Base-by-base conservation (phyloP, 192 early-diverging fungal species). In the Backusella luteola region DNA sequence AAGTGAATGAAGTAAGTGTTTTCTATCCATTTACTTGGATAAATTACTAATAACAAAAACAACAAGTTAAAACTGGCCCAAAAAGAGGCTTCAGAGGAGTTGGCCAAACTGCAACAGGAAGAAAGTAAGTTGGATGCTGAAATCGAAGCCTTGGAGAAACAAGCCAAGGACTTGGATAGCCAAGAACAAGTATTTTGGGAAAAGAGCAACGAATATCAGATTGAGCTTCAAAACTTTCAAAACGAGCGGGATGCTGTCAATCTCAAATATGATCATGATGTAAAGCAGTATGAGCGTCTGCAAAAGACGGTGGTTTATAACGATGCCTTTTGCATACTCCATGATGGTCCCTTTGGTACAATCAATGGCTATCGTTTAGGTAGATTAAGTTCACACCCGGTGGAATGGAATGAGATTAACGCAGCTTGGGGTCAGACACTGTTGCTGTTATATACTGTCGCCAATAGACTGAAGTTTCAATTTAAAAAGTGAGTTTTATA, bases 381-480 rank as follows among this genome's bases (percentile, higher is more conserved):
- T 21, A 88, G 94, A 29, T 86, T 96, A 12, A 88, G 91, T 11
- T 84, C 85, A 6, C 89, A 94, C 76, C 88, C 86, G 39, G 88
- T 99, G 36, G 96, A 97, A 44, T 99, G 97, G 97, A 86, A 83
- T 29, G 97, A 99, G 84, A 96, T 99, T 71, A 99, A 99, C 84
- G 96, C 97, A 0, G 97, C 94, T 1, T 93, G 96, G 93, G 97
- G 97, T 21, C 96, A 97, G 76, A 88, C 94, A 6, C 73, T 95
- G 41, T 82, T 99, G 26, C 83, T 99, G 71, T 76, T 99, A 26
- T 93, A 96, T 80, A 95, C 95, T 0, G 88, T 98, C 29, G 96
- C 95, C 11, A 90, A 91, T 73, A 93, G 94, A 74, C 86, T 97
- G 5, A 88, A 90, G 14, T 94, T 96, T 77, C 88, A 89, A 35